Percentiles rank a stretch among this genome's conserved stretches.
Evolutionary conservation across 371 early-diverging fungal species (phyloP).

Genomic region (Circinella umbellata): DNA sequence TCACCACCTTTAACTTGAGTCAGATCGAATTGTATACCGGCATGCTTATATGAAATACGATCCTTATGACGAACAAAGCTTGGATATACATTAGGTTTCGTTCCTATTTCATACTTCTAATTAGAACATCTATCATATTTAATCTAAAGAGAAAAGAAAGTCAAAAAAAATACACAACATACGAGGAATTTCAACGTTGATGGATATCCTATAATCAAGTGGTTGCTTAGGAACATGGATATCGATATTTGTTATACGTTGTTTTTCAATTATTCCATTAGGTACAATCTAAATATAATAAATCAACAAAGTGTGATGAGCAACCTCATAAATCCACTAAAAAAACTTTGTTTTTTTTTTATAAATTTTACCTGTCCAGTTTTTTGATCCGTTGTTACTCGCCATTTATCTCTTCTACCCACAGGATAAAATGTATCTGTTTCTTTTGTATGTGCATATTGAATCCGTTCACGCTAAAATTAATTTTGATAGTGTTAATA

Average conservation of each 20-base stretch:
- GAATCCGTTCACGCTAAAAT: constrained; percentile 48
- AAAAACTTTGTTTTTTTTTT: too few relatives aligned
- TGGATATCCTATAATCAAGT: constrained; percentile 76
- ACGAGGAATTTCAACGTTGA: constrained; percentile 72
- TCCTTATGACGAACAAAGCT: constrained; percentile 73
- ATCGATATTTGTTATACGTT: constrained; percentile 68
- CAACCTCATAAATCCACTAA: neutral
- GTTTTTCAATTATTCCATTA: constrained; percentile 69
- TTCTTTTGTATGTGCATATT: constrained; percentile 73
- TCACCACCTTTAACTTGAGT: constrained; percentile 68
- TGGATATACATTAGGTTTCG: constrained; percentile 40
- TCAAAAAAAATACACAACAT: constrained; percentile 2
- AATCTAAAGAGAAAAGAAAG: neutral
- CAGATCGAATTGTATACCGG: constrained; percentile 75
- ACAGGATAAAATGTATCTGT: constrained; percentile 61
- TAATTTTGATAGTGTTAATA: neutral
- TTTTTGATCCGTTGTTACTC: constrained; percentile 72
- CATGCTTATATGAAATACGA: constrained; percentile 74
- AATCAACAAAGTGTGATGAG: neutral
- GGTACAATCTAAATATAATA: constrained; percentile 45
- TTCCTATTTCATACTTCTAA: constrained; percentile 4
- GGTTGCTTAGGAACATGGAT: constrained; percentile 72
- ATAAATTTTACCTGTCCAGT: constrained; percentile 41
- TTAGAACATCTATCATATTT: neutral
- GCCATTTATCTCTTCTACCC: constrained; percentile 35